These are phyloP conservation scores for Fusarium miscanthi DNA, from an alignment of 2,329 filamentous ascomycete species.

Conservation along the genomic window DNA sequence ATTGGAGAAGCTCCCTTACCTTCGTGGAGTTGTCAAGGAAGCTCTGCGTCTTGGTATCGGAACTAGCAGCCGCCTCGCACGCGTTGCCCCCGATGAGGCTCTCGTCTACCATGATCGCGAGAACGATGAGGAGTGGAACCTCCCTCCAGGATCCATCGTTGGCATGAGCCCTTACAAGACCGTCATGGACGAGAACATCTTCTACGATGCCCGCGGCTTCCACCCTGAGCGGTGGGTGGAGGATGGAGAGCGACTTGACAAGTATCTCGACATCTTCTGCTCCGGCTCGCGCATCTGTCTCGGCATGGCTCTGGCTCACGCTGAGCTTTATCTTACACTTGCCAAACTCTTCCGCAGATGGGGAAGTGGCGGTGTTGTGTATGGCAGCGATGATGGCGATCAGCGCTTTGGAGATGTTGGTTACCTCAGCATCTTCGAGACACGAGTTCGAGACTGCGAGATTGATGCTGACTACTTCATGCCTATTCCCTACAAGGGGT, in stretches of 20 bases:
- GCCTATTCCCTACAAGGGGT: conserved; percentile 53
- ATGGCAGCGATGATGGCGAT: conserved; percentile 48
- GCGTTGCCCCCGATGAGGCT: conserved; percentile 56
- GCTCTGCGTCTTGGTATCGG: conserved; percentile 61
- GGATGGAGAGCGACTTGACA: conserved; percentile 48
- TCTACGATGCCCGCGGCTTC: conserved; percentile 49
- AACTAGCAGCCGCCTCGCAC: conserved; percentile 60
- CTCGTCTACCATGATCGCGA: conserved; percentile 46
- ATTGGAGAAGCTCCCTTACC: conserved; percentile 55
- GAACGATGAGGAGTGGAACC: conserved; percentile 44
- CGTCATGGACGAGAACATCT: conserved; percentile 50
- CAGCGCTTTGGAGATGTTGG: conserved; percentile 49
- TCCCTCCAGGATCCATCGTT: conserved; percentile 50
- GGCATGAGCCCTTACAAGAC: conserved; percentile 54
- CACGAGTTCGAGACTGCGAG: conserved; percentile 49
- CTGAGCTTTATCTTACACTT: conserved; percentile 53
- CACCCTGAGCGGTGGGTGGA: conserved; percentile 52
- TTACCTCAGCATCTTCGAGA: conserved; percentile 51
- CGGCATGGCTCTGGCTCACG: conserved; percentile 53
- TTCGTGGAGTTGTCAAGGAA: conserved; percentile 64
- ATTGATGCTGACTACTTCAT: conserved; percentile 54
- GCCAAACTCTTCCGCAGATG: conserved; percentile 53
- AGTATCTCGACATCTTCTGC: conserved; percentile 51
- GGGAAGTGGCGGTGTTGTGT: conserved; percentile 50
- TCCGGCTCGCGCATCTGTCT: conserved; percentile 52